phyloP scores from a whole-genome alignment of 176 grass and related monocot genomes.

The Poa annua region DNA sequence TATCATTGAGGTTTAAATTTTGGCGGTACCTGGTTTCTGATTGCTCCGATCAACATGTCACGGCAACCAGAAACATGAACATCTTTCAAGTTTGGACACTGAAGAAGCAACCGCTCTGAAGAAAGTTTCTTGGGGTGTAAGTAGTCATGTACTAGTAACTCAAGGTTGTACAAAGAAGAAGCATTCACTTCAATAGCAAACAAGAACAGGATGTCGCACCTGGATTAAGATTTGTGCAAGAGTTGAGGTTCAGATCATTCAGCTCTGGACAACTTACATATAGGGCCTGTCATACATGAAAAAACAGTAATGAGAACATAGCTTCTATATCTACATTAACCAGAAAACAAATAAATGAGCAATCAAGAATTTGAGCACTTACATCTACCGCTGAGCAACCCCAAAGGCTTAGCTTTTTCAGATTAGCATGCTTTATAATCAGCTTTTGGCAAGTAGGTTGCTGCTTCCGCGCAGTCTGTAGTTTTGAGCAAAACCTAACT shows the following conservation, averaged over 20 bases:
- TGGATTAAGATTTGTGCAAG: constrained; percentile 87
- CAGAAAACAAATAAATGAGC: background rate
- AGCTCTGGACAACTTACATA: constrained; percentile 89
- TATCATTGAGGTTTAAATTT: background rate
- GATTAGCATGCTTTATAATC: constrained; percentile 75
- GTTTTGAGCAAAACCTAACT: constrained; percentile 52
- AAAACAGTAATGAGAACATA: constrained; percentile 12
- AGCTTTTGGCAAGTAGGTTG: constrained; percentile 60
- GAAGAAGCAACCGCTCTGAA: constrained; percentile 83
- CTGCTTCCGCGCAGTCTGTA: constrained; percentile 32
- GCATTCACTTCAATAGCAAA: background rate
- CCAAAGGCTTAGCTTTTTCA: constrained; percentile 91
- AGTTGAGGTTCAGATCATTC: constrained; percentile 90
- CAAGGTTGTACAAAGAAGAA: background rate
- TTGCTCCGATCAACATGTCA: constrained; percentile 88
- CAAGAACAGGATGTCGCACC: constrained; percentile 46
- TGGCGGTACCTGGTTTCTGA: constrained; percentile 76
- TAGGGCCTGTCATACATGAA: constrained; percentile 53
- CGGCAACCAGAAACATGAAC: constrained; percentile 75
- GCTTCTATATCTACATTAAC: background rate
- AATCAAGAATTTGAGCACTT: constrained; percentile 21
- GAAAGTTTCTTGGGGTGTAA: constrained; percentile 25
- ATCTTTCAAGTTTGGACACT: constrained; percentile 81
- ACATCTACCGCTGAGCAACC: constrained; percentile 81
- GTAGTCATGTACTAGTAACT: background rate